Percentiles rank a stretch among this genome's conserved stretches.
Conservation (phyloP, 257 asterid species). For the Solanum ossicruentum region DNA sequence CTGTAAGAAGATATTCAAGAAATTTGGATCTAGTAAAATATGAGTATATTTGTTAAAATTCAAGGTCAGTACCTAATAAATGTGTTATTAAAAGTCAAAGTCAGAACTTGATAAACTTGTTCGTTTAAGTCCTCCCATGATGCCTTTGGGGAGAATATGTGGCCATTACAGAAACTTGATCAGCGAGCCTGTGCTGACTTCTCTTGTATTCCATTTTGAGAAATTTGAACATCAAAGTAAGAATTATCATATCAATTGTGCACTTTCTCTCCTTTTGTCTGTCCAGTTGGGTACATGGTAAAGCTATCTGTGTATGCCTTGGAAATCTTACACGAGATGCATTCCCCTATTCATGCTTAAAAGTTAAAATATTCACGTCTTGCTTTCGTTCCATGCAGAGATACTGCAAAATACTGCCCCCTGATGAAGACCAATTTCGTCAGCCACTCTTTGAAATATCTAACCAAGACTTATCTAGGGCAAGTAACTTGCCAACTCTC, state of each 20-base stretch:
- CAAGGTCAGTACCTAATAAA: background rate
- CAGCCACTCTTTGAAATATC: slow-evolving; percentile 50
- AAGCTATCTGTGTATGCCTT: background rate
- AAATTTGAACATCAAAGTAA: background rate
- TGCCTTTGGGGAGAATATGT: background rate
- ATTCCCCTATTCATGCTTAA: background rate
- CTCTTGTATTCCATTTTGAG: background rate
- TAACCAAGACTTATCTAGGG: slow-evolving; percentile 43
- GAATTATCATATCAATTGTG: background rate
- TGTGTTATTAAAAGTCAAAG: background rate
- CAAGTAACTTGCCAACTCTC: slow-evolving; percentile 10
- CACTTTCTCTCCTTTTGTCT: background rate
- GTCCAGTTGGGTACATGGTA: background rate
- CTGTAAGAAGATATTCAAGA: background rate
- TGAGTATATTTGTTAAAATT: background rate
- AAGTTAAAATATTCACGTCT: background rate
- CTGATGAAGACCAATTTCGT: slow-evolving; percentile 47
- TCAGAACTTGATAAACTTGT: background rate
- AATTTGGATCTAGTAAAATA: background rate
- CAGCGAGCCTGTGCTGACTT: background rate
- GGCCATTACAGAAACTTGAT: background rate
- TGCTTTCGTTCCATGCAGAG: slow-evolving; percentile 20
- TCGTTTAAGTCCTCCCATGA: background rate
- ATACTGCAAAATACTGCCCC: slow-evolving; percentile 43
- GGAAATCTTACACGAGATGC: background rate